phyloP scores from a whole-genome alignment of 2,329 filamentous ascomycete genomes.

The Cordyceps cateniannulata region DNA sequence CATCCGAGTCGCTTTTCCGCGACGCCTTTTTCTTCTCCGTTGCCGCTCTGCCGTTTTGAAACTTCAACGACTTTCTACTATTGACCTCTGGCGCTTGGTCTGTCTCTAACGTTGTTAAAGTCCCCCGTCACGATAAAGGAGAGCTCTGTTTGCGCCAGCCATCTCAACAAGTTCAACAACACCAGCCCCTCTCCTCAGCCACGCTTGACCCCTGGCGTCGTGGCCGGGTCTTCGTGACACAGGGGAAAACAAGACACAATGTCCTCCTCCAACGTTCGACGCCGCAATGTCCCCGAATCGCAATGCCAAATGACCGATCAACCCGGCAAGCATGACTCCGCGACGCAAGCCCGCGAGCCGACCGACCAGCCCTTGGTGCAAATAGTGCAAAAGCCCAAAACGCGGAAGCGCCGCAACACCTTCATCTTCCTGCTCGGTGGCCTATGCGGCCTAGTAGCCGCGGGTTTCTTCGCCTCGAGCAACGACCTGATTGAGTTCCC shows the following conservation, averaged over 20 bases:
- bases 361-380: slow-evolving; percentile 28
- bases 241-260: no score
- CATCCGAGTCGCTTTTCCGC: not conserved
- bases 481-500: slow-evolving; percentile 84
- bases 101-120: not conserved
- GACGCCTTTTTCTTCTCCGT: not conserved
- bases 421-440: slow-evolving; percentile 85
- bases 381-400: slow-evolving; percentile 41
- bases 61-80: not conserved
- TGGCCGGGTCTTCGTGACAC: not conserved
- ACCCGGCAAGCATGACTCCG: not conserved
- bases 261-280: slow-evolving; percentile 3
- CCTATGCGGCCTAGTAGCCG: slow-evolving; percentile 81
- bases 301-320: not conserved
- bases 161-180: not conserved
- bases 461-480: slow-evolving; percentile 81
- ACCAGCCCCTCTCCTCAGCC: not conserved
- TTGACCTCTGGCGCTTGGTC: not conserved
- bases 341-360: not conserved
- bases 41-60: not conserved
- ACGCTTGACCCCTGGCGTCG: not conserved
- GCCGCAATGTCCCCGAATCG: slow-evolving; percentile 5
- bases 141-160: not conserved
- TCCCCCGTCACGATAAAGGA: not conserved
- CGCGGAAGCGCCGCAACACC: slow-evolving; percentile 66